A percentile compares a stretch with the other conserved stretches of the same genome.
These are phyloP conservation scores for Bryum argenteum DNA, from an alignment of 225 moss, liverwort and hornwort genomes.

Conservation along the genomic window DNA sequence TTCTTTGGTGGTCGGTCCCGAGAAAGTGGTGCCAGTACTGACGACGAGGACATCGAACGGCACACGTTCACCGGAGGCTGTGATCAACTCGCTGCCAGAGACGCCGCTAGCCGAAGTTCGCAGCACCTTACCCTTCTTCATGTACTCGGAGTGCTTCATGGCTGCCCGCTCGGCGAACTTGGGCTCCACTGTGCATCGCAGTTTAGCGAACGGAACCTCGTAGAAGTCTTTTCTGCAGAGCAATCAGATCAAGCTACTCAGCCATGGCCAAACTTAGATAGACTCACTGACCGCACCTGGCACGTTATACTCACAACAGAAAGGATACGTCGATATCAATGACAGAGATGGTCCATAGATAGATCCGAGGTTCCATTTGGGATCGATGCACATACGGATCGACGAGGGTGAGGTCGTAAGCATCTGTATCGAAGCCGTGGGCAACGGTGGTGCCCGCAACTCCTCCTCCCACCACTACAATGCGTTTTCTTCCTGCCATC, in stretches of 20 bases:
- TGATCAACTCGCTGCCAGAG: slow-evolving; percentile 50
- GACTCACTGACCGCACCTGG: too few species aligned
- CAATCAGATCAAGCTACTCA: not conserved
- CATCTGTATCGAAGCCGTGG: slow-evolving; percentile 58
- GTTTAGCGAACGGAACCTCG: slow-evolving; percentile 62
- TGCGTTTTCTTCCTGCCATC: slow-evolving; percentile 52
- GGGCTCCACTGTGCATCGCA: slow-evolving; percentile 75
- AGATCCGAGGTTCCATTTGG: not conserved
- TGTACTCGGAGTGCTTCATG: slow-evolving; percentile 63
- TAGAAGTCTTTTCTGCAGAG: slow-evolving; percentile 62
- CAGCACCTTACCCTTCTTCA: slow-evolving; percentile 55
- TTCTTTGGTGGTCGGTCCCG: slow-evolving; percentile 47
- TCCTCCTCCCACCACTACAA: slow-evolving; percentile 85
- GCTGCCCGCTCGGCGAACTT: slow-evolving; percentile 62
- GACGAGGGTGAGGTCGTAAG: slow-evolving; percentile 67
- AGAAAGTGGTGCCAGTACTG: slow-evolving; percentile 61
- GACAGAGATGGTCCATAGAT: not conserved
- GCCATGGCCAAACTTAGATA: not conserved
- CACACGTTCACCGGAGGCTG: slow-evolving; percentile 51
- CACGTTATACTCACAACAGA: too few species aligned
- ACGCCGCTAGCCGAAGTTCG: slow-evolving; percentile 43
- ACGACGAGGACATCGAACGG: slow-evolving; percentile 75
- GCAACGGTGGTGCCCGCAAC: slow-evolving; percentile 67
- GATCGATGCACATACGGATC: slow-evolving; percentile 59
- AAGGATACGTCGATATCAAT: too few species aligned